Percentiles rank a stretch among this genome's conserved stretches.
phyloP scores from a whole-genome alignment of 176 grass and related monocot genomes.

The Elymus sibiricus region DNA sequence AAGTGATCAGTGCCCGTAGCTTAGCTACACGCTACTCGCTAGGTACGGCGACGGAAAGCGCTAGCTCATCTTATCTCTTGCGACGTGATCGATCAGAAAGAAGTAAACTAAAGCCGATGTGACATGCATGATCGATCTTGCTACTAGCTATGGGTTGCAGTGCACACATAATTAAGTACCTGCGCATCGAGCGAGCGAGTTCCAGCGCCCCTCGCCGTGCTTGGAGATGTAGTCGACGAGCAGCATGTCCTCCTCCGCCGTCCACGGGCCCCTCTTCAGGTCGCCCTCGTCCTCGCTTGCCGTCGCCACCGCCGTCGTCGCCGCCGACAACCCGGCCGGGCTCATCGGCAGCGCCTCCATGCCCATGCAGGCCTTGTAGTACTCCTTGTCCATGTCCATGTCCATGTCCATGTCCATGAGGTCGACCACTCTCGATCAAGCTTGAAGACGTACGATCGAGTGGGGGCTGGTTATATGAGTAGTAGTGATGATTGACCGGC shows the following conservation, averaged over 20 bases:
- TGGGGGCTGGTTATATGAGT: neutral
- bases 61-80: slow-evolving; percentile 11
- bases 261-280: slow-evolving; percentile 76
- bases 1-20: neutral
- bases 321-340: neutral
- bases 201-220: slow-evolving; percentile 88
- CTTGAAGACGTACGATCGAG: neutral
- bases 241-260: slow-evolving; percentile 66
- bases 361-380: slow-evolving; percentile 1
- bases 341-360: neutral
- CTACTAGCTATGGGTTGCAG: neutral
- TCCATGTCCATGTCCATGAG: slow-evolving; percentile 5
- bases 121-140: slow-evolving; percentile 12
- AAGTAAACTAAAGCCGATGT: neutral
- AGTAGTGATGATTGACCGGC: neutral
- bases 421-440: neutral
- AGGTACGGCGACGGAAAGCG: slow-evolving; percentile 8
- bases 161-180: slow-evolving; percentile 25
- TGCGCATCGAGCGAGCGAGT: slow-evolving; percentile 78
- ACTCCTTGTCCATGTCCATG: slow-evolving; percentile 12
- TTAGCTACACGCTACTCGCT: neutral
- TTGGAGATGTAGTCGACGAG: slow-evolving; percentile 68
- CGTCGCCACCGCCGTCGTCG: neutral
- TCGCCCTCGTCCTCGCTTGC: slow-evolving; percentile 35
- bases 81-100: neutral